phyloP scores from a whole-genome alignment of 1,284 basidiomycete genomes.

The Cutaneotrichosporon sp. region DNA sequence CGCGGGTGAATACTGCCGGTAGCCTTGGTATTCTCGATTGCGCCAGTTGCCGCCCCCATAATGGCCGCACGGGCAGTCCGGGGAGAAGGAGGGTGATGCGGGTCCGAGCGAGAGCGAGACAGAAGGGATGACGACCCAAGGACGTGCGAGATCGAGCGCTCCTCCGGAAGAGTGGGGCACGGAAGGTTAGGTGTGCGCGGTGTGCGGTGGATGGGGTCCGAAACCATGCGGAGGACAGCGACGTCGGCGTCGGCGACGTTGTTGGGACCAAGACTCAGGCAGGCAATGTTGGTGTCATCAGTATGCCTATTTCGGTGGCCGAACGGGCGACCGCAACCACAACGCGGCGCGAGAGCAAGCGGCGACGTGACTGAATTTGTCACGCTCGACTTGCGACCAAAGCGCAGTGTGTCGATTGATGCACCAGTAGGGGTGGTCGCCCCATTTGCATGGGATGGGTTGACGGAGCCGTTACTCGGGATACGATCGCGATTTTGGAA shows the following conservation, averaged over 20 bases:
- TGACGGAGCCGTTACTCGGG: not conserved
- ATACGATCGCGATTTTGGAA: constrained; percentile 13
- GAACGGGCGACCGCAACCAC: constrained; percentile 39
- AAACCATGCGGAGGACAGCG: constrained; percentile 20
- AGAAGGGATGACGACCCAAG: constrained; percentile 30
- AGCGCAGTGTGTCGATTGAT: constrained; percentile 43
- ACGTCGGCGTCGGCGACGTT: constrained; percentile 13
- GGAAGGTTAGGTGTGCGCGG: constrained; percentile 14
- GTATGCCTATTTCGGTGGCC: constrained; percentile 24
- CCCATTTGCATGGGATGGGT: not conserved
- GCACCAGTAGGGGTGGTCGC: constrained; percentile 24
- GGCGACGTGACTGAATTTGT: constrained; percentile 43
- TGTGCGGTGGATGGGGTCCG: constrained; percentile 21
- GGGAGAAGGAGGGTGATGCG: constrained; percentile 22
- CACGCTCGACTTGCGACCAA: constrained; percentile 40
- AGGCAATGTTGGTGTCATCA: constrained; percentile 19
- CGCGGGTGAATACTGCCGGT: constrained; percentile 13
- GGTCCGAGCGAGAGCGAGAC: constrained; percentile 42
- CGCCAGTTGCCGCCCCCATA: too few relatives aligned
- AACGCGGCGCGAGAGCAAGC: constrained; percentile 39
- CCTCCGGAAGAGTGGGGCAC: constrained; percentile 17
- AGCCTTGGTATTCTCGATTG: not conserved
- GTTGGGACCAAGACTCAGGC: constrained; percentile 32
- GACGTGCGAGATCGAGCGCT: constrained; percentile 12
- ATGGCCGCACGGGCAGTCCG: constrained; percentile 17